These are phyloP conservation scores for Penicillium sp. DNA, from an alignment of 2,329 filamentous ascomycete species.

Conservation along the genomic window DNA sequence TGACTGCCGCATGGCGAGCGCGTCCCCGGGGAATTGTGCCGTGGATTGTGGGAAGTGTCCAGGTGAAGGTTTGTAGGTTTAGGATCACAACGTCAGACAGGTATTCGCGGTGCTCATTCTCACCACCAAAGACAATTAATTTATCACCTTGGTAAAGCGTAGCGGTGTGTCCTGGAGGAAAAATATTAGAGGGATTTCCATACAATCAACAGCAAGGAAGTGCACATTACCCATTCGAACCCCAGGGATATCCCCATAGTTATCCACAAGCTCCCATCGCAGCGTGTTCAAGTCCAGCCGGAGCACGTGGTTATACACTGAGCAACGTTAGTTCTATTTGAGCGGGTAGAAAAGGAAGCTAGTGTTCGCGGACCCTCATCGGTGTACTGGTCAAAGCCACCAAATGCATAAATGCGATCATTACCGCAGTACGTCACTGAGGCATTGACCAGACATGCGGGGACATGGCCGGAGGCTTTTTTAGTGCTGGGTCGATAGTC, in stretches of 20 bases:
- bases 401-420: slow-evolving; percentile 96
- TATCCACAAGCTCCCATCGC: slow-evolving; percentile 94
- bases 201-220: neutral
- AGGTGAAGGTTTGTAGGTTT: slow-evolving; percentile 87
- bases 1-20: slow-evolving; percentile 85
- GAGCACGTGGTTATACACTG: slow-evolving; percentile 93
- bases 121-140: slow-evolving; percentile 92
- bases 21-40: slow-evolving; percentile 83
- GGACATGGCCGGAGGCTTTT: slow-evolving; percentile 70
- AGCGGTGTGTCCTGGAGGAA: slow-evolving; percentile 71
- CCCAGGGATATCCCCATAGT: slow-evolving; percentile 95
- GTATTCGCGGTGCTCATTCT: slow-evolving; percentile 95
- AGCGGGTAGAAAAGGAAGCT: slow-evolving; percentile 2
- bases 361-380: slow-evolving; percentile 61
- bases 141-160: slow-evolving; percentile 91
- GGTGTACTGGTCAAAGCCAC: slow-evolving; percentile 96
- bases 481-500: slow-evolving; percentile 84
- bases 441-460: slow-evolving; percentile 92
- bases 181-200: neutral
- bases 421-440: slow-evolving; percentile 98
- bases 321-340: slow-evolving; percentile 1
- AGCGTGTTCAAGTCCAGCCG: slow-evolving; percentile 78
- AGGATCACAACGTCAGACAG: slow-evolving; percentile 95
- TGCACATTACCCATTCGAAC: slow-evolving; percentile 77
- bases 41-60: slow-evolving; percentile 84